Evolutionary conservation across 108 stramenopile species (phyloP).

Genomic region (Cyclotella choctawhatcheeana): DNA sequence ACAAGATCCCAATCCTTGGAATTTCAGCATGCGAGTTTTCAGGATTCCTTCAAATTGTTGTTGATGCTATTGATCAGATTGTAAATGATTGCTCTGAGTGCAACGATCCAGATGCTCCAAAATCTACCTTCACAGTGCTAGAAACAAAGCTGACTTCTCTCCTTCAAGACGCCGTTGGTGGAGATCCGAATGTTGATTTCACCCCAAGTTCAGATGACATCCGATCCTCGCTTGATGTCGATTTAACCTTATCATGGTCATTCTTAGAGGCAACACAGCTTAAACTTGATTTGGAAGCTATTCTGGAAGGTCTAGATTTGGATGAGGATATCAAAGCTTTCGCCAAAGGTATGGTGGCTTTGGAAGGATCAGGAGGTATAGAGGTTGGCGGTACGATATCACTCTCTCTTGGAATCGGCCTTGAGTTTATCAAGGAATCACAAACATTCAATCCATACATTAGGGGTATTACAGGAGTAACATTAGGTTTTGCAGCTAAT

Average conservation of each 20-base stretch:
- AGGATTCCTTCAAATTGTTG: slow-evolving; percentile 19
- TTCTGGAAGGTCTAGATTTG: slow-evolving; percentile 26
- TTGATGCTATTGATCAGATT: no score
- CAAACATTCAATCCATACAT: slow-evolving; percentile 30
- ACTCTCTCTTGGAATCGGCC: slow-evolving; percentile 32
- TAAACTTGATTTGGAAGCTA: slow-evolving; percentile 29
- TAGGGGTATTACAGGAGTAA: slow-evolving; percentile 39
- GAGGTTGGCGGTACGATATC: not conserved
- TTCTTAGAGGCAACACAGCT: slow-evolving; percentile 17
- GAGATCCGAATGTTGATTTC: slow-evolving; percentile 18
- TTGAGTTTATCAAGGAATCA: slow-evolving; percentile 17
- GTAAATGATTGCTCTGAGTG: no score
- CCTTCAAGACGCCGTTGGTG: slow-evolving; percentile 45
- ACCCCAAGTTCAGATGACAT: not conserved
- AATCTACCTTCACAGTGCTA: slow-evolving; percentile 17
- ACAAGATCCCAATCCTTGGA: slow-evolving; percentile 33
- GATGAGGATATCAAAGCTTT: no score
- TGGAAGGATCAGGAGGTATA: not conserved
- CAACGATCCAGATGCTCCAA: slow-evolving; percentile 14
- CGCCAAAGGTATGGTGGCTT: not conserved
- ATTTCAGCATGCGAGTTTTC: slow-evolving; percentile 41
- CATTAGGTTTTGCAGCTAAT: slow-evolving; percentile 21
- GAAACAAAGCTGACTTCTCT: slow-evolving; percentile 27
- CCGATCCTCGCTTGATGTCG: slow-evolving; percentile 14
- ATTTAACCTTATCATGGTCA: slow-evolving; percentile 26